These are phyloP conservation scores for Nannochloris sp. DNA, from an alignment of 139 green algal species.

Conservation along the genomic window DNA sequence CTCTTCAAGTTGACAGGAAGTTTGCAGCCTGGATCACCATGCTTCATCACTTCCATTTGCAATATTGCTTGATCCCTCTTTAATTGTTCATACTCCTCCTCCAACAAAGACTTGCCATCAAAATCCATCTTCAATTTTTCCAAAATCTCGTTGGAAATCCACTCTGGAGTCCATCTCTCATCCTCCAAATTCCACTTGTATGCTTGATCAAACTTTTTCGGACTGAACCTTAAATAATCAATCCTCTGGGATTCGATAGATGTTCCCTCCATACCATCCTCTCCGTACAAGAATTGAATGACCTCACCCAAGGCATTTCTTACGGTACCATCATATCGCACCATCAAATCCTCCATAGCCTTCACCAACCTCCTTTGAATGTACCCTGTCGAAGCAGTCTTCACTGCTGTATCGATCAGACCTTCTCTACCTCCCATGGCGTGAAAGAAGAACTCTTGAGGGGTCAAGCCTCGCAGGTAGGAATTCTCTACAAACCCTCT, in stretches of 20 bases:
- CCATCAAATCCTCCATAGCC: conserved; percentile 97
- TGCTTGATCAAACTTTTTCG: conserved; percentile 37
- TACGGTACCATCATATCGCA: conserved; percentile 93
- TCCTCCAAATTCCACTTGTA: conserved; percentile 53
- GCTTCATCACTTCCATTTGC: conserved; percentile 65
- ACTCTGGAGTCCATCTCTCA: conserved; percentile 44
- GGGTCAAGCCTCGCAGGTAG: conserved; percentile 90
- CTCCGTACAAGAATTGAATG: conserved; percentile 98
- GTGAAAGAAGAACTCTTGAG: conserved; percentile 99
- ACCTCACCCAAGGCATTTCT: conserved; percentile 79
- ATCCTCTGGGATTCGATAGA: conserved; percentile 86
- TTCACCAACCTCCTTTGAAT: conserved; percentile 91
- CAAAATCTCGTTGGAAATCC: conserved; percentile 42
- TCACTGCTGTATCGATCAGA: conserved; percentile 98
- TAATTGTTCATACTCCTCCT: conserved; percentile 36
- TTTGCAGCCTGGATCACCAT: conserved; percentile 68
- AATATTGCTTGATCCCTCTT: conserved; percentile 66
- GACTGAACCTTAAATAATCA: conserved; percentile 58
- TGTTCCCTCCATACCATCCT: conserved; percentile 97
- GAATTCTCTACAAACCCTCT: conserved; percentile 98
- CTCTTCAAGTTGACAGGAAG: conserved; percentile 88
- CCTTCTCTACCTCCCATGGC: conserved; percentile 98
- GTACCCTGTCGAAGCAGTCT: conserved; percentile 86
- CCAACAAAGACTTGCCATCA: conserved; percentile 33
- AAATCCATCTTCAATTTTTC: conserved; percentile 48